These are phyloP conservation scores for Suillus fuscotomentosus DNA, from an alignment of 768 basidiomycete species.

Conservation along the genomic window DNA sequence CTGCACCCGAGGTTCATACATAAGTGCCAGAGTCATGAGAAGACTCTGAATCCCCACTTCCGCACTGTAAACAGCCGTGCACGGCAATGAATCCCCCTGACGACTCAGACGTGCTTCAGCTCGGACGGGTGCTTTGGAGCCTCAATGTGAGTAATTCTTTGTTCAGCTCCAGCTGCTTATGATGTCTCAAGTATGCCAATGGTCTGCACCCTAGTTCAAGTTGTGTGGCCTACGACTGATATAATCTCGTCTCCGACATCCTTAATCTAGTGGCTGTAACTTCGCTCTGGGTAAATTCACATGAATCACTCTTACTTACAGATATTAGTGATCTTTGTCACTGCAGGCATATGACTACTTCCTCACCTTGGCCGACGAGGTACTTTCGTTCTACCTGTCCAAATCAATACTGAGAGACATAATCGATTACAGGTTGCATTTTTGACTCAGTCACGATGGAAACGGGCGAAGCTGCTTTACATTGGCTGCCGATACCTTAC, in stretches of 20 bases:
- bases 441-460: constrained; percentile 2
- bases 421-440: neutral
- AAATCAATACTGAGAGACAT: neutral
- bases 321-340: neutral
- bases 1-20: neutral
- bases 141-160: neutral
- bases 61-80: neutral
- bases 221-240: neutral
- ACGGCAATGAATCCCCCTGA: neutral
- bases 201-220: neutral
- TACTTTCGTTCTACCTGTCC: neutral
- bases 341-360: constrained; percentile 3
- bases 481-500: constrained; percentile 12
- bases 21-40: neutral
- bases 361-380: constrained; percentile 3
- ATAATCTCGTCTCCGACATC: neutral
- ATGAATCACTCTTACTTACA: neutral
- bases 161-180: neutral
- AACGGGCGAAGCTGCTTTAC: constrained; percentile 1
- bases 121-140: neutral
- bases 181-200: neutral
- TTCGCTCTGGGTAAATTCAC: neutral
- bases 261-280: neutral
- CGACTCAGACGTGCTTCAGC: neutral
- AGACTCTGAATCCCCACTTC: neutral